Conservation (phyloP, 306 rosid genomes). For the Fragaria nilgerrensis region DNA sequence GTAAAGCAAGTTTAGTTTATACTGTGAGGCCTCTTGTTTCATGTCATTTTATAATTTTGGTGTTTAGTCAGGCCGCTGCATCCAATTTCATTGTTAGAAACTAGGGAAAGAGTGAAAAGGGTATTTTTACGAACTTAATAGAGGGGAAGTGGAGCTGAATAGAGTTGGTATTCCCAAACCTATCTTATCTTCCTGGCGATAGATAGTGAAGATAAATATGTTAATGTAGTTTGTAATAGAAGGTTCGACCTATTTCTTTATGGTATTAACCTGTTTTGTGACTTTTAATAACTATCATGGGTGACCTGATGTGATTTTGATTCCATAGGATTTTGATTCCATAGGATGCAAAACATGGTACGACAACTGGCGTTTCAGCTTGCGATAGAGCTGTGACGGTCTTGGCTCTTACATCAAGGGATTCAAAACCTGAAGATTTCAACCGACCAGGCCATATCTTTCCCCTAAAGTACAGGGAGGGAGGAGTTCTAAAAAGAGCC, state of each 20-base stretch:
- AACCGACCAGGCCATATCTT: conserved; percentile 97
- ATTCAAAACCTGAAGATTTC: conserved; percentile 81
- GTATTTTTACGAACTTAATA: not conserved
- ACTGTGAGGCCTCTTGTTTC: not conserved
- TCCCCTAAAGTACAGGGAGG: conserved; percentile 87
- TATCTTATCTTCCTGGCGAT: not conserved
- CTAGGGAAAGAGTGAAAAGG: conserved; percentile 4
- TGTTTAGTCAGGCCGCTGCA: not conserved
- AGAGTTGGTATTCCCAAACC: not conserved
- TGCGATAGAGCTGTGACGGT: conserved; percentile 85
- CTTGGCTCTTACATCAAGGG: conserved; percentile 78
- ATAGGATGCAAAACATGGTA: conserved; percentile 82
- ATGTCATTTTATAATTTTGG: not conserved
- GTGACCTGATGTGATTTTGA: conserved; percentile 19
- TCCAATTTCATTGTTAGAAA: not conserved
- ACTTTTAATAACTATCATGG: not conserved
- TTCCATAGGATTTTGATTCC: conserved; percentile 50
- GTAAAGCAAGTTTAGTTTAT: not conserved
- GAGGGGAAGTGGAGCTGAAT: not conserved
- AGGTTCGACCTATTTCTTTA: not conserved
- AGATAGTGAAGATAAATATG: not conserved
- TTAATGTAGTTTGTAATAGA: not conserved
- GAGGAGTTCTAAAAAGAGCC: conserved; percentile 95
- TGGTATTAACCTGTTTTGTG: not conserved
- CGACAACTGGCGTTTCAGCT: conserved; percentile 94